Percentiles rank a stretch among this genome's conserved stretches.
Evolutionary conservation across 768 basidiomycete species (phyloP).

Genomic region (Collybiopsis confluens): DNA sequence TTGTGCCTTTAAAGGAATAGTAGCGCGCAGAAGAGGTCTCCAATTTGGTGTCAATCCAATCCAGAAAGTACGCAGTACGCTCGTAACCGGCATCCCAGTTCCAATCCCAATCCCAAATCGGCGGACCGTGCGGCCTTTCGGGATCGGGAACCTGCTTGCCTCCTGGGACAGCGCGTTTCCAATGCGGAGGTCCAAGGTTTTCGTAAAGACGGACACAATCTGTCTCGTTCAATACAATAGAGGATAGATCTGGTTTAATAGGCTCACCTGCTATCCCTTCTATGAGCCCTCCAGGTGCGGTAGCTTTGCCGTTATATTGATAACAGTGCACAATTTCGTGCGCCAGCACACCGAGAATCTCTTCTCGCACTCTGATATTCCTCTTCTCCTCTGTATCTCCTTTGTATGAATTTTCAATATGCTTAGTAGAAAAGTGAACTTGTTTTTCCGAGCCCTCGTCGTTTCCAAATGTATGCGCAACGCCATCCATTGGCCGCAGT

Average conservation of each 20-base stretch:
- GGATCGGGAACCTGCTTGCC: slow-evolving; percentile 4
- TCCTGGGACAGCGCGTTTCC: slow-evolving; percentile 37
- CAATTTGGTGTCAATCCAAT: slow-evolving; percentile 41
- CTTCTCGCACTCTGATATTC: slow-evolving; percentile 41
- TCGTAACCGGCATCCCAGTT: slow-evolving; percentile 77
- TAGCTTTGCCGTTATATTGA: slow-evolving; percentile 59
- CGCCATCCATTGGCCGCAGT: slow-evolving; percentile 62
- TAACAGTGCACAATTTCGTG: slow-evolving; percentile 82
- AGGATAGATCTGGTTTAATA: not conserved
- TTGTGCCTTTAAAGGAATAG: not conserved
- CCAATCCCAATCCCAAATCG: slow-evolving; percentile 24
- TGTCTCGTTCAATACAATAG: slow-evolving; percentile 16
- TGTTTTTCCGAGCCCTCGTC: slow-evolving; percentile 51
- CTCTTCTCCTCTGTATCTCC: slow-evolving; percentile 49
- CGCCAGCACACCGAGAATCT: slow-evolving; percentile 66
- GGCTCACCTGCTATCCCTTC: slow-evolving; percentile 73
- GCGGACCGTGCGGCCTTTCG: not conserved
- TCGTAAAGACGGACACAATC: slow-evolving; percentile 70
- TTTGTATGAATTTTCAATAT: slow-evolving; percentile 42
- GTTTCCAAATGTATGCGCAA: slow-evolving; percentile 62
- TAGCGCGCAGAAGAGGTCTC: not conserved
- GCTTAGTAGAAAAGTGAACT: slow-evolving; percentile 67
- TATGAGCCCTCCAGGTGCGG: slow-evolving; percentile 66
- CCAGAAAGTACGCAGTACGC: slow-evolving; percentile 69
- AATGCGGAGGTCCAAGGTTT: slow-evolving; percentile 63